Evolutionary conservation across 768 basidiomycete genomes (phyloP).

Genomic region (Naganishia kalamii): DNA sequence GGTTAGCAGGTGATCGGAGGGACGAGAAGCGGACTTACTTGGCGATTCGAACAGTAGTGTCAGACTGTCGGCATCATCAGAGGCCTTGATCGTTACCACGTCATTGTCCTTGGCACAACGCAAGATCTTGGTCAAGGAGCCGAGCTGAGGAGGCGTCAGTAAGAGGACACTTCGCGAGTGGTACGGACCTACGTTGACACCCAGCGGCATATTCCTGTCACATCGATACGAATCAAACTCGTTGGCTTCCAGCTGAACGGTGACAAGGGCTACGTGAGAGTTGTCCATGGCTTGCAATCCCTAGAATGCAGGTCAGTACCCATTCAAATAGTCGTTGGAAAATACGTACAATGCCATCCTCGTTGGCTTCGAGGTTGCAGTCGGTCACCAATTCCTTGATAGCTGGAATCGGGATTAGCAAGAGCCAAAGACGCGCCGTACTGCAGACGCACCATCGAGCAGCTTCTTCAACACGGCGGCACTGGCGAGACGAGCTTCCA

Average conservation of each 20-base stretch:
- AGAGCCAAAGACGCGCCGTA: not conserved
- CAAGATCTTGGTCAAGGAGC: slow-evolving; percentile 84
- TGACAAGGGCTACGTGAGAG: slow-evolving; percentile 94
- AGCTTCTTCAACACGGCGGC: slow-evolving; percentile 86
- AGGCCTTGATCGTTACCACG: slow-evolving; percentile 78
- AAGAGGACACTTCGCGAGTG: not conserved
- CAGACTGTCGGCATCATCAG: slow-evolving; percentile 81
- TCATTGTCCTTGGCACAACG: slow-evolving; percentile 98
- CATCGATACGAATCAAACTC: slow-evolving; percentile 84
- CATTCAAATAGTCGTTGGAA: not conserved
- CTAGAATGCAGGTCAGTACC: slow-evolving; percentile 46
- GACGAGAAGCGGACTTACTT: slow-evolving; percentile 53
- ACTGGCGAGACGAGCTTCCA: slow-evolving; percentile 81
- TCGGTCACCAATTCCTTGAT: slow-evolving; percentile 97
- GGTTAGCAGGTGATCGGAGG: not conserved
- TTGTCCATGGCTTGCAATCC: slow-evolving; percentile 98
- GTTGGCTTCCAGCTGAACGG: slow-evolving; percentile 68
- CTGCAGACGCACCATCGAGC: slow-evolving; percentile 65
- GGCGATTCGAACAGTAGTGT: slow-evolving; percentile 84
- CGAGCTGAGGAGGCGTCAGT: slow-evolving; percentile 59
- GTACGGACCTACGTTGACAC: slow-evolving; percentile 44
- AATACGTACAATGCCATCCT: slow-evolving; percentile 74
- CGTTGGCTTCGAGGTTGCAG: slow-evolving; percentile 94
- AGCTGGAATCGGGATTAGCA: slow-evolving; percentile 52
- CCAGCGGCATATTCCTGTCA: slow-evolving; percentile 72